Base-by-base conservation (phyloP, 257 asterid species). In the Voacanga thouarsii region DNA sequence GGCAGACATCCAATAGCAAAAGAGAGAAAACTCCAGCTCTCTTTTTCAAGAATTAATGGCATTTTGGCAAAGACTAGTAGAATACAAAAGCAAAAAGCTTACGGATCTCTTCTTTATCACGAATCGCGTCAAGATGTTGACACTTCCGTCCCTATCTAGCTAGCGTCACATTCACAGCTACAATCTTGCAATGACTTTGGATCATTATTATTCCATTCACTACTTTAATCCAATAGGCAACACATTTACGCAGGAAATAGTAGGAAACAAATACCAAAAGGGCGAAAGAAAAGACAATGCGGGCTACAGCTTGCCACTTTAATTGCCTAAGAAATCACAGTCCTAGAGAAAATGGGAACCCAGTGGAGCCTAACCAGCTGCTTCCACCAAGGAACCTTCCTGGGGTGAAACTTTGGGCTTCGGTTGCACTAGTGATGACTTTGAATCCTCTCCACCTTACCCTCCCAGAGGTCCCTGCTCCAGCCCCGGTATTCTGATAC, bases 351-450 rank as follows among this genome's bases (percentile, higher is more conserved):
- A 57, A 82, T 5, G 88, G 85, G 61, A 84, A 84, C 0, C 84
- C 83, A 9, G 88, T 84, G 1, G 84, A 73, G 37, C 78, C 61
- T 80, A 85, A 82, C 86, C 88, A 85, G 44, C 63, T 59, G 5
- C 63, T 16, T 5, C 86, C 88, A 30, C 57, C 84, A 44, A 85
- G 68, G 57, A 85, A 85, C 16, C 45, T 72, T 12, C 80, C 84
- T 3, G 84, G 70, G 14, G 82, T 60, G 61, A 65, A 85, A 23
- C 51, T 12, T 16, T 79, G 77, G 12, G 88, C 88, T 66, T 85
- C 88, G 3, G 77, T 41, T n/a, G 85, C 80, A 23, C 65, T 69
- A 0, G 80, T 85, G 1, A 85, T 79, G 19, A 85, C 84, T 45
- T 74, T 82, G 7, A 26, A 74, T 2, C 88, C 88, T 53, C 21